These are phyloP conservation scores for Macrolepiota fuliginosa DNA, from an alignment of 768 basidiomycete species.

Conservation along the genomic window DNA sequence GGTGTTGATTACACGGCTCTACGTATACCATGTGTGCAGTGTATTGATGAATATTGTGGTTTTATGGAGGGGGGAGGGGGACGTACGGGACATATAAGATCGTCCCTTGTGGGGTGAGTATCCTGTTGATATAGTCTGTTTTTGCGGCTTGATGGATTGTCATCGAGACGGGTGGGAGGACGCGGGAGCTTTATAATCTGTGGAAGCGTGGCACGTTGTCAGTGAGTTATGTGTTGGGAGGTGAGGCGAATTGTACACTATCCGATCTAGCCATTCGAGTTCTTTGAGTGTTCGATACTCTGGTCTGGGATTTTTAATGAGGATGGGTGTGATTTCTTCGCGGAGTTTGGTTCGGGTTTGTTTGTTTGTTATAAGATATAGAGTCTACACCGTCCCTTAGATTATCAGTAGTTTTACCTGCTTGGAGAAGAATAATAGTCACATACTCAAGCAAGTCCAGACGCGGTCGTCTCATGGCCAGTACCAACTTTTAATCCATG, in stretches of 20 bases:
- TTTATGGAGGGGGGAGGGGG: not conserved
- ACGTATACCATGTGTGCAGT: too few species aligned
- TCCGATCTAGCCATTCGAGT: slow-evolving; percentile 40
- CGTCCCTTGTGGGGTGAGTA: slow-evolving; percentile 40
- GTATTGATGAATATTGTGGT: not conserved
- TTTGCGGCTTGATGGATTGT: too few species aligned
- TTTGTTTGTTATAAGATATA: slow-evolving; percentile 44
- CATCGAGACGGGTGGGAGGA: slow-evolving; percentile 41
- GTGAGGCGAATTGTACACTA: slow-evolving; percentile 27
- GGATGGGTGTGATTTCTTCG: slow-evolving; percentile 38
- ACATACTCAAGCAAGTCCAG: too few species aligned
- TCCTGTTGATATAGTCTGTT: slow-evolving; percentile 42
- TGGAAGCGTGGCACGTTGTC: not conserved
- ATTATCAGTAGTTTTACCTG: not conserved
- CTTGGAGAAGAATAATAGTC: not conserved
- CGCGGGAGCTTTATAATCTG: slow-evolving; percentile 42
- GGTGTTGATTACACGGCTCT: slow-evolving; percentile 52
- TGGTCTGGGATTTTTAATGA: too few species aligned
- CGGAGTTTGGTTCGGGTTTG: slow-evolving; percentile 42
- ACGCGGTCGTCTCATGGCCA: slow-evolving; percentile 37
- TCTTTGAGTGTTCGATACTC: slow-evolving; percentile 39
- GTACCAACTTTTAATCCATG: slow-evolving; percentile 34
- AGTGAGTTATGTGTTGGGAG: not conserved
- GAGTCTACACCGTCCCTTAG: slow-evolving; percentile 33
- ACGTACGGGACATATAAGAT: slow-evolving; percentile 37